These are phyloP conservation scores for Parastagonospora nodorum DNA, from an alignment of 2,329 filamentous ascomycete genomes.

Conservation along the genomic window DNA sequence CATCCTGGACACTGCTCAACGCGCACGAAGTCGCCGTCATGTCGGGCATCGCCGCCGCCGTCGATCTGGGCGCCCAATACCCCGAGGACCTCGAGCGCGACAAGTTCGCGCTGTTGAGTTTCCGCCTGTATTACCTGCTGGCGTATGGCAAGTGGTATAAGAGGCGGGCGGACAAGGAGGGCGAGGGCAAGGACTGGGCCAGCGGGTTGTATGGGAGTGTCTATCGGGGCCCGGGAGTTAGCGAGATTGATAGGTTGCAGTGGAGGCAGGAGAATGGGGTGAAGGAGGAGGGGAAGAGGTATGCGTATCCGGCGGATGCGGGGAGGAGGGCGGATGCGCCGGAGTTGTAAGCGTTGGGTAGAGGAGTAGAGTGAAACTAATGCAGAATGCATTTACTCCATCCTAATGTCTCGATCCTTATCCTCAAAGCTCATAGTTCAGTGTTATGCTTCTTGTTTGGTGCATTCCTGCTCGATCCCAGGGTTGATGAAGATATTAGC, in stretches of 20 bases:
- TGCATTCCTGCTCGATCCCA: too few relatives aligned
- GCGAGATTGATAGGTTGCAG: constrained; percentile 57
- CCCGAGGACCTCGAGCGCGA: constrained; percentile 66
- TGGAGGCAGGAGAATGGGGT: constrained; percentile 57
- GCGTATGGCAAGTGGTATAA: constrained; percentile 67
- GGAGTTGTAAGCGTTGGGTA: not conserved
- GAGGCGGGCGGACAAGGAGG: constrained; percentile 49
- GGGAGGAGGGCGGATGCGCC: constrained; percentile 9
- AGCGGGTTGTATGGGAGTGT: constrained; percentile 63
- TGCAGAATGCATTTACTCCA: not conserved
- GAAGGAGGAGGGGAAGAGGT: constrained; percentile 14
- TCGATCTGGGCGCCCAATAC: constrained; percentile 69
- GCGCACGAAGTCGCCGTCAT: constrained; percentile 74
- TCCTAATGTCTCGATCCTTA: too few relatives aligned
- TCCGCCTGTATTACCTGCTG: constrained; percentile 66
- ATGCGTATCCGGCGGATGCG: constrained; percentile 17
- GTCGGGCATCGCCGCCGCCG: constrained; percentile 72
- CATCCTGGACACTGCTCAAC: constrained; percentile 72
- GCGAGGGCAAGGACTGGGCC: constrained; percentile 61
- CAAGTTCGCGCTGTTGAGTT: constrained; percentile 64
- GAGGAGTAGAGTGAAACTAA: too few relatives aligned
- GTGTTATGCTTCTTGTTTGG: too few relatives aligned
- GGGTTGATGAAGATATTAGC: too few relatives aligned
- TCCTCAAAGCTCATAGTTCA: too few relatives aligned
- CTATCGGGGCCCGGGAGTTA: constrained; percentile 64